A percentile compares a stretch with the other conserved stretches of the same genome.
phyloP scores from a whole-genome alignment of 1,284 basidiomycete genomes.

The Cutaneotrichosporon dermatis region DNA sequence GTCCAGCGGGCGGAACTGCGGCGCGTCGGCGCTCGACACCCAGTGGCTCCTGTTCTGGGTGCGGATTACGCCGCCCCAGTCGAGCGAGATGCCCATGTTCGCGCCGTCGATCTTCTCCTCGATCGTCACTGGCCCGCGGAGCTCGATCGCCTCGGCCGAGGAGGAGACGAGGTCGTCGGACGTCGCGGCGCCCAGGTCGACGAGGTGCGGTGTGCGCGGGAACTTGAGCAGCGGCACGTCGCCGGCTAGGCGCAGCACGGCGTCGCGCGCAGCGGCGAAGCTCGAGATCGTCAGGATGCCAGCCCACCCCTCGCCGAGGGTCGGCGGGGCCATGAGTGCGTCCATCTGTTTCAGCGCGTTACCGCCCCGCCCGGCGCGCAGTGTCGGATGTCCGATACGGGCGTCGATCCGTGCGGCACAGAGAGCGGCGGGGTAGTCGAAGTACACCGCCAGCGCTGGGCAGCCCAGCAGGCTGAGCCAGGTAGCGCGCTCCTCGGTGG shows the following conservation, averaged over 20 bases:
- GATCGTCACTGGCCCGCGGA: conserved; percentile 49
- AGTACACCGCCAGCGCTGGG: conserved; percentile 56
- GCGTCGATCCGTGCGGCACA: conserved; percentile 57
- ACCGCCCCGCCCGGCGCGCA: conserved; percentile 57
- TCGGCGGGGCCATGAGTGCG: conserved; percentile 51
- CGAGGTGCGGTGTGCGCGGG: conserved; percentile 59
- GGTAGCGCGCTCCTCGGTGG: conserved; percentile 51
- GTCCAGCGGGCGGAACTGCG: conserved; percentile 59
- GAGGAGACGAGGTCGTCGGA: conserved; percentile 53
- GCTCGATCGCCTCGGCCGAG: neutral
- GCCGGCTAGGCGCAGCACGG: conserved; percentile 53
- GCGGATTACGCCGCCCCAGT: conserved; percentile 52
- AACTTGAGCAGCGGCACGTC: conserved; percentile 55
- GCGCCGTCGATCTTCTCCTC: conserved; percentile 65
- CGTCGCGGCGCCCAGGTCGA: conserved; percentile 58
- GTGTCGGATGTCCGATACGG: conserved; percentile 56
- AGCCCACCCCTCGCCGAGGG: conserved; percentile 55
- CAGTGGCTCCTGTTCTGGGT: conserved; percentile 65
- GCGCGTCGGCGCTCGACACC: conserved; percentile 55
- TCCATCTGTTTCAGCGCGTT: conserved; percentile 59
- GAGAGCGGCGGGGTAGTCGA: conserved; percentile 55
- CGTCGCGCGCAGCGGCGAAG: conserved; percentile 46
- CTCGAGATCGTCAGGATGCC: conserved; percentile 49
- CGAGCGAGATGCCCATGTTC: conserved; percentile 62
- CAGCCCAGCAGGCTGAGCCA: conserved; percentile 55